Conservation (phyloP, 495 filamentous ascomycete genomes). For the Pseudotulostoma volvatum region DNA sequence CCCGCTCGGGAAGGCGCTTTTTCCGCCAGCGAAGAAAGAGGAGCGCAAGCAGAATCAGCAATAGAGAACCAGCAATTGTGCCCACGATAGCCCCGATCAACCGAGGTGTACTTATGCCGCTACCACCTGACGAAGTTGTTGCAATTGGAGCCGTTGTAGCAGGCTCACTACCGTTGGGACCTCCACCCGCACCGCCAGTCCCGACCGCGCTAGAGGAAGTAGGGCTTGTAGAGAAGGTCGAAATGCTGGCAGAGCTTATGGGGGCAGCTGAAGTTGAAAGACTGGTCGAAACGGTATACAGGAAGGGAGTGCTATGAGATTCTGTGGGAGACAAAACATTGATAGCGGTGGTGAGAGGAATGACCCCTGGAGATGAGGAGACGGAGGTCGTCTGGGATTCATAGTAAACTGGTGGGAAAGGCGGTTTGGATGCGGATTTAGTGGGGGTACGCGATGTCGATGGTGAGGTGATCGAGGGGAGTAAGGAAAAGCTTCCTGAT, state of each 20-base stretch:
- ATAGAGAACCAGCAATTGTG: conserved; percentile 43
- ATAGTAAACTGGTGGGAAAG: conserved; percentile 1
- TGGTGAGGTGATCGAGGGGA: not conserved
- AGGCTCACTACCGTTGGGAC: too few species aligned
- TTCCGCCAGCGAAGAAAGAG: conserved; percentile 37
- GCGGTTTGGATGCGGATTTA: conserved; percentile 1
- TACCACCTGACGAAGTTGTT: conserved; percentile 3
- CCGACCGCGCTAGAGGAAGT: conserved; percentile 7
- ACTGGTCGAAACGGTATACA: not conserved
- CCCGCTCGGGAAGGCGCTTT: conserved; percentile 11
- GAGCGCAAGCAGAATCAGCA: conserved; percentile 39
- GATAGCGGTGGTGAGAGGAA: conserved; percentile 8
- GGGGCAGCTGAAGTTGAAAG: not conserved
- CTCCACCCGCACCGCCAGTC: conserved; percentile 3
- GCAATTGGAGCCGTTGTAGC: conserved; percentile 6
- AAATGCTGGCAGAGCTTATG: conserved; percentile 2
- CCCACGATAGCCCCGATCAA: conserved; percentile 53
- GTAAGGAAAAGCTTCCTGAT: not conserved
- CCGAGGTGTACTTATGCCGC: conserved; percentile 13
- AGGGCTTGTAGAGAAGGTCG: conserved; percentile 2
- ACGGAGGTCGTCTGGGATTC: conserved; percentile 1
- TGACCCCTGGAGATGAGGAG: conserved; percentile 9
- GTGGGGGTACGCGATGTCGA: not conserved
- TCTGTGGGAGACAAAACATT: not conserved
- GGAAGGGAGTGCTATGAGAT: not conserved